Conservation (phyloP, 2,329 filamentous ascomycete species). For the Diplodia mutila region DNA sequence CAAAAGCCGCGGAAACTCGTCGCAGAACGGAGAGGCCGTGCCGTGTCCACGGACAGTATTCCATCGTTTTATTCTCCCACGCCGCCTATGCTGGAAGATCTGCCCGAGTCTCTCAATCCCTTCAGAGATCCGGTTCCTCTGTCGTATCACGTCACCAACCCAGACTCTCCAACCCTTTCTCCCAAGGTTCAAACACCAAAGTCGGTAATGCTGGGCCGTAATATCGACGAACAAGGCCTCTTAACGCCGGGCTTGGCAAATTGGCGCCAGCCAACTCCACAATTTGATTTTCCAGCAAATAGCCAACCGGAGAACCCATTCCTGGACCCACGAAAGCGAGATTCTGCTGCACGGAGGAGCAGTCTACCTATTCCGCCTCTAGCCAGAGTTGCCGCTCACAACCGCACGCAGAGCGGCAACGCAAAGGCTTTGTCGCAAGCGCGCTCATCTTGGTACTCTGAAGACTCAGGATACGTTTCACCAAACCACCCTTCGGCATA, state of each 20-base stretch:
- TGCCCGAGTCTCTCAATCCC: slow-evolving; percentile 10
- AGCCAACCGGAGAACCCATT: background rate
- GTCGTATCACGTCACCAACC: slow-evolving; percentile 13
- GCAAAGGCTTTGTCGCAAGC: background rate
- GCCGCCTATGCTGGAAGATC: slow-evolving; percentile 4
- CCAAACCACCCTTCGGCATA: slow-evolving; percentile 12
- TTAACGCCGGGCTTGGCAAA: slow-evolving; percentile 7
- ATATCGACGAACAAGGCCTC: background rate
- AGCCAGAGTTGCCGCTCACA: slow-evolving; percentile 3
- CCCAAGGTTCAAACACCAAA: background rate
- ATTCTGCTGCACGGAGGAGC: background rate
- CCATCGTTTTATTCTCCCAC: slow-evolving; percentile 23
- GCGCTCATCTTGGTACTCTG: slow-evolving; percentile 8
- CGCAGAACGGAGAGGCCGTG: slow-evolving; percentile 1
- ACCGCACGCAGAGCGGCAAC: background rate
- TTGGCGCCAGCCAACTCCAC: slow-evolving; percentile 13
- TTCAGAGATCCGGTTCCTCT: slow-evolving; percentile 13
- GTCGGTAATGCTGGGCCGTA: background rate
- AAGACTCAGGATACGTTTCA: slow-evolving; percentile 21
- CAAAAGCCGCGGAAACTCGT: background rate
- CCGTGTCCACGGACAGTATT: slow-evolving; percentile 12
- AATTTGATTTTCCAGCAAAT: slow-evolving; percentile 4
- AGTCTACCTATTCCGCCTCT: background rate
- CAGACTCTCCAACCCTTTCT: background rate
- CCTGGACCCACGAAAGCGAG: slow-evolving; percentile 2